Conservation (phyloP, 169 alveolate genomes). For the Amoebophrya sp. region DNA sequence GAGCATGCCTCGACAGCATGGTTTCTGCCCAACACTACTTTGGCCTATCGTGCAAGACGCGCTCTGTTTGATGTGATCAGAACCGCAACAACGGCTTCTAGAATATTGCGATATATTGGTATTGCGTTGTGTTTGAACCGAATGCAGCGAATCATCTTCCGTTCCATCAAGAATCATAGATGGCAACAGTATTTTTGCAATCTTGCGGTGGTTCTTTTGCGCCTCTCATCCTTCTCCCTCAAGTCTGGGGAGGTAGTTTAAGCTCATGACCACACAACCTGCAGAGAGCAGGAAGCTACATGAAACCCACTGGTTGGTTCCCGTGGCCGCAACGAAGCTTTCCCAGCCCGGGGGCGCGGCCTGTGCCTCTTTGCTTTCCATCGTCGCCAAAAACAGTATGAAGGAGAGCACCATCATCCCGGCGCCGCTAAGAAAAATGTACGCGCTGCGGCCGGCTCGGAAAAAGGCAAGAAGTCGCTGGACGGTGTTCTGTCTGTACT, state of each 20-base stretch:
- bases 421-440: not conserved
- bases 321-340: not conserved
- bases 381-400: not conserved
- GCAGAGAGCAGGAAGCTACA: not conserved
- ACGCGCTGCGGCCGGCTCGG: not conserved
- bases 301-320: slow-evolving; percentile 13
- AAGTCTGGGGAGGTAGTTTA: not conserved
- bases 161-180: too few species aligned
- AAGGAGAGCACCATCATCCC: not conserved
- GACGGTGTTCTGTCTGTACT: not conserved
- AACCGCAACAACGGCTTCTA: too few species aligned
- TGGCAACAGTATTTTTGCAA: too few species aligned
- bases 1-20: too few species aligned
- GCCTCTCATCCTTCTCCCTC: not conserved
- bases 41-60: too few species aligned
- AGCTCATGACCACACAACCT: not conserved
- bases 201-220: too few species aligned
- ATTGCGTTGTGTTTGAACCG: too few species aligned
- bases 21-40: too few species aligned
- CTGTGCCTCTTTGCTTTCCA: not conserved
- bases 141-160: too few species aligned
- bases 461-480: not conserved
- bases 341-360: slow-evolving; percentile 19
- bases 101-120: too few species aligned
- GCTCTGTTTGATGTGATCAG: too few species aligned